Conservation (phyloP, 331 rosid genomes). For the Rosa hybrid region DNA sequence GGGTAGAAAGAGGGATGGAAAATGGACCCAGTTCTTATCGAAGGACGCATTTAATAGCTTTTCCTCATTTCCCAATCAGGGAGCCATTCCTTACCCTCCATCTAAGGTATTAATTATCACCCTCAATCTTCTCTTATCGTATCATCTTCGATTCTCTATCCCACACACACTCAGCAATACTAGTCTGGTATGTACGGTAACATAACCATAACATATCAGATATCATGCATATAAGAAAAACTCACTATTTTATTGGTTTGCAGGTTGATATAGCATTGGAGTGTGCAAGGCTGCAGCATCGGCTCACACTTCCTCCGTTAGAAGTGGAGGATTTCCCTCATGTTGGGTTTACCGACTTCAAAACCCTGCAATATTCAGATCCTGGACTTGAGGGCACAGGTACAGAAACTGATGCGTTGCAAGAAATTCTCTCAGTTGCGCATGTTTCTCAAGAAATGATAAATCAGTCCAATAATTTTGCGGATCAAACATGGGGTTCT, state of each 20-base stretch:
- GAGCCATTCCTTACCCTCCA: constrained; percentile 61
- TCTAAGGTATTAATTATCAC: constrained; percentile 54
- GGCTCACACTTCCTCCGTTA: constrained; percentile 76
- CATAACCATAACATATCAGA: background rate
- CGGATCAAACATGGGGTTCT: constrained; percentile 34
- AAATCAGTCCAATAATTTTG: constrained; percentile 49
- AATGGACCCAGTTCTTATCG: constrained; percentile 56
- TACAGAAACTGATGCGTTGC: constrained; percentile 71
- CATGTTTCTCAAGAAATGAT: constrained; percentile 76
- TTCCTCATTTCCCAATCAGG: constrained; percentile 49
- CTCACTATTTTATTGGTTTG: background rate
- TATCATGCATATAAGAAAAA: background rate
- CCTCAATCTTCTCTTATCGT: background rate
- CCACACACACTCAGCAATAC: background rate
- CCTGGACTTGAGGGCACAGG: constrained; percentile 37
- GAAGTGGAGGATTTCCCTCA: constrained; percentile 73
- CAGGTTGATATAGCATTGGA: constrained; percentile 92
- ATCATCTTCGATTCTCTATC: background rate
- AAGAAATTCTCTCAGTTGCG: constrained; percentile 92
- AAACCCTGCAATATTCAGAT: constrained; percentile 38
- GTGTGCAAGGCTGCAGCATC: constrained; percentile 94
- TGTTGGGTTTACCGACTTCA: constrained; percentile 49
- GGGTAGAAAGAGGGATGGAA: constrained; percentile 46
- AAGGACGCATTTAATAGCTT: constrained; percentile 42
- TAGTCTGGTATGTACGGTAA: background rate